Evolutionary conservation across 2,329 filamentous ascomycete genomes (phyloP).

Genomic region (Cladosporium sphaerospermum): DNA sequence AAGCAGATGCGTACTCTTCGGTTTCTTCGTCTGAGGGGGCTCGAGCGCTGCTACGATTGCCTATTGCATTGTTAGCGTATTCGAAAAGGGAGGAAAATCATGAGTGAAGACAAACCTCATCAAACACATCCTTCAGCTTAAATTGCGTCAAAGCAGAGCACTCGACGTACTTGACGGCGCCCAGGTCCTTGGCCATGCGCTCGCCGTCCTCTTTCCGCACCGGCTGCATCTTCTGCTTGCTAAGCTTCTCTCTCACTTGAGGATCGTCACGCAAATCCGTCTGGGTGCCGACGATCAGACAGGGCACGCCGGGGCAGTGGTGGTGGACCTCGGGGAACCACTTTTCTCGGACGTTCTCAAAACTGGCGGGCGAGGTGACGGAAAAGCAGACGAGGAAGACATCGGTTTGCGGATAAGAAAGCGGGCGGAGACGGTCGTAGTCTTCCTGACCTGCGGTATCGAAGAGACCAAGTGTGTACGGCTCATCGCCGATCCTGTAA

Average conservation of each 20-base stretch:
- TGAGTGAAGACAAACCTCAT: slow-evolving; percentile 65
- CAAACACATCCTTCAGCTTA: slow-evolving; percentile 98
- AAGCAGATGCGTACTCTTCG: slow-evolving; percentile 21
- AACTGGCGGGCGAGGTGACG: slow-evolving; percentile 92
- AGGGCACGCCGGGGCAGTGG: slow-evolving; percentile 95
- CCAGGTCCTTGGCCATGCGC: slow-evolving; percentile 93
- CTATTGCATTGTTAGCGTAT: slow-evolving; percentile 42
- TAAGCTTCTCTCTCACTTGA: slow-evolving; percentile 80
- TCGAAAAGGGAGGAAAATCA: not conserved
- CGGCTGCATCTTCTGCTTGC: slow-evolving; percentile 93
- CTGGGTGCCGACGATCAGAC: slow-evolving; percentile 95
- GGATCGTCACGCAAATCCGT: slow-evolving; percentile 89
- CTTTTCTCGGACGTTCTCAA: slow-evolving; percentile 98
- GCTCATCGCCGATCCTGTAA: slow-evolving; percentile 77
- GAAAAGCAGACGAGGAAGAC: slow-evolving; percentile 99
- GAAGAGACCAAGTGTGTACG: slow-evolving; percentile 93
- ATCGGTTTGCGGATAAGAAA: slow-evolving; percentile 97
- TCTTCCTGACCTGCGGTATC: slow-evolving; percentile 99
- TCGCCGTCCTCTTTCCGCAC: slow-evolving; percentile 91
- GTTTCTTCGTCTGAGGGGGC: slow-evolving; percentile 74
- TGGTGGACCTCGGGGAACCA: slow-evolving; percentile 99
- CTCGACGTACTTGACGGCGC: slow-evolving; percentile 97
- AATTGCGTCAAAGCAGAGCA: slow-evolving; percentile 97
- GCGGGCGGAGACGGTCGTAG: slow-evolving; percentile 92
- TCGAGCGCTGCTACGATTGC: slow-evolving; percentile 94